Percentiles rank a stretch among this genome's conserved stretches.
phyloP scores from a whole-genome alignment of 106 monocot genomes.

The Gastrodia elata region DNA sequence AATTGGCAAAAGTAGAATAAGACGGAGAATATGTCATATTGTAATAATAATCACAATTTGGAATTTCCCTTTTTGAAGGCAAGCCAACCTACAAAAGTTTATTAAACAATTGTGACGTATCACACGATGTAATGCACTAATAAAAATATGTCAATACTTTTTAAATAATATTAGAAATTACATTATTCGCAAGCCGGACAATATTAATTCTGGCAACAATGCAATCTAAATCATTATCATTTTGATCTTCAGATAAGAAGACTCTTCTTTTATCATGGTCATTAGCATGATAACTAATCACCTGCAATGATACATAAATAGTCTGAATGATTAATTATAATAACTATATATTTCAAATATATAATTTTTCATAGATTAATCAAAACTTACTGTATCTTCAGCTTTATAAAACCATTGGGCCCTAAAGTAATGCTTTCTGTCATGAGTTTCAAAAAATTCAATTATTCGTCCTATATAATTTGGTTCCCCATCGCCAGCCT shows the following conservation, averaged over 20 bases:
- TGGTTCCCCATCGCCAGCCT: constrained; percentile 20
- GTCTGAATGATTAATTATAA: neutral
- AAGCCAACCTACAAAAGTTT: constrained; percentile 8
- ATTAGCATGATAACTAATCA: constrained; percentile 15
- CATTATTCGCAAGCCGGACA: constrained; percentile 15
- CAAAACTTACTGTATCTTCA: constrained; percentile 29
- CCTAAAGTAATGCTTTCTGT: constrained; percentile 19
- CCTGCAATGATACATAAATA: constrained; percentile 11
- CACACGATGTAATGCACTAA: neutral
- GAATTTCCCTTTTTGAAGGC: constrained; percentile 5
- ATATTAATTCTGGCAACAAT: constrained; percentile 19
- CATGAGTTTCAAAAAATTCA: constrained; percentile 20
- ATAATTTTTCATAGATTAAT: neutral
- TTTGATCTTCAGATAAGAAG: constrained; percentile 23
- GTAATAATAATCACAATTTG: constrained; percentile 19
- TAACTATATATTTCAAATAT: neutral
- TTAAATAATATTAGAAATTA: neutral
- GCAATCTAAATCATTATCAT: constrained; percentile 27
- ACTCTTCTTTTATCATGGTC: constrained; percentile 24
- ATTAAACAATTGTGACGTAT: neutral
- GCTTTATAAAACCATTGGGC: constrained; percentile 28
- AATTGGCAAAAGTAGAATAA: constrained; percentile 38
- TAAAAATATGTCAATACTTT: neutral
- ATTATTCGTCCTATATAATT: constrained; percentile 27
- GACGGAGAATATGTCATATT: constrained; percentile 19